Evolutionary conservation across 2,329 filamentous ascomycete species (phyloP), one percentile per base, ranked within the genome.

Genomic region (Mollisia scopiformis): DNA sequence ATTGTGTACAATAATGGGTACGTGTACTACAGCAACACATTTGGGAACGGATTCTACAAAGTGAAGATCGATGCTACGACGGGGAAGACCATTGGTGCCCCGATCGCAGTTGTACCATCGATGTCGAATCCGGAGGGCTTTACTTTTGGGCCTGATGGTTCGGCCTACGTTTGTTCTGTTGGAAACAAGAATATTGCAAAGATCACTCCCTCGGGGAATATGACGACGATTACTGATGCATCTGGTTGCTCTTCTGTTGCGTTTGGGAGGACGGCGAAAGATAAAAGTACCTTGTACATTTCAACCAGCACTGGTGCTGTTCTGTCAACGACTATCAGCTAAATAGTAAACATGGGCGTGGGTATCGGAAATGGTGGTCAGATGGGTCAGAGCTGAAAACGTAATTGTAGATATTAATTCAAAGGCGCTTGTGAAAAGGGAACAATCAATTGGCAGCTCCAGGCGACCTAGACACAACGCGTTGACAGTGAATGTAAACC

Each of bases 11-110:
- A 21, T 13, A 25, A 30, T 46, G 51, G 46, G 14, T 55, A 58
- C 30, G 31, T 58, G 2, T 62, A 62, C 46, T 62, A 31, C 28
- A 43, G 27, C 14, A 62, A 55, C 35, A 55, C 55, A 3, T 52
- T 37, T 33, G 51, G 30, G n/a, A 41, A 25, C 4, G 55, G 50
- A 1, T 62, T 62, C 30, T 33, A 37, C 14, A 57, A 56, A 35
- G 33, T 58, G n/a, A n/a, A 30, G 19, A 46, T 62, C 28, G 51
- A 58, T 56, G n/a, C 50, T 19, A 37, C 21, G 16, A 37, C 51
- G 10, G 37, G 14, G 21, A 56, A 56, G 46, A 19, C 14, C 33
- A 21, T 11, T 16, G 56, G 49, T 23, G n/a, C 4, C 10, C 39
- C 39, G n/a, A 10, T 43, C 23, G 37, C 16, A 8, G n/a, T 19